phyloP scores from a whole-genome alignment of 2,329 filamentous ascomycete species.

The Bipolaris zeicola region DNA sequence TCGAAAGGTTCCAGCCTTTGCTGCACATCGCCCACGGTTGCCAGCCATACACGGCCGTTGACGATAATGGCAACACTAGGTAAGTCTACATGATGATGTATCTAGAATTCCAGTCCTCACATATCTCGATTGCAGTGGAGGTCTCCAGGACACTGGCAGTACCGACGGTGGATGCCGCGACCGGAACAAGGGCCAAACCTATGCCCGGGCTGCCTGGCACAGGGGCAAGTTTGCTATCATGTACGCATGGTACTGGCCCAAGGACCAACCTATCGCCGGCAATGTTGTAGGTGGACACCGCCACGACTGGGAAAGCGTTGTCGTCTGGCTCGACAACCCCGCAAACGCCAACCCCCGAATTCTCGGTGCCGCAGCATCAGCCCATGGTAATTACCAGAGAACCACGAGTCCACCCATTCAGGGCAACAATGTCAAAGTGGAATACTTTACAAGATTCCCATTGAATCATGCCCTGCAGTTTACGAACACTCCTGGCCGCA shows the following conservation, averaged over 20 bases:
- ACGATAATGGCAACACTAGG: constrained; percentile 3
- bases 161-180: neutral
- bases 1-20: constrained; percentile 1
- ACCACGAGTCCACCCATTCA: neutral
- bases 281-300: constrained; percentile 1
- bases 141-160: constrained; percentile 1
- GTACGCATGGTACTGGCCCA: constrained; percentile 8
- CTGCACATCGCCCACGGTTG: constrained; percentile 4
- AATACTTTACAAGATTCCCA: neutral
- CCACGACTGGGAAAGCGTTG: constrained; percentile 1
- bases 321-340: neutral
- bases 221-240: constrained; percentile 6
- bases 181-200: constrained; percentile 1
- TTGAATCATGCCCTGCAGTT: neutral
- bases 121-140: neutral
- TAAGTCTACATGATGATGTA: neutral
- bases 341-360: neutral
- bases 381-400: neutral
- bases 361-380: neutral
- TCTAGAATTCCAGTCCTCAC: neutral
- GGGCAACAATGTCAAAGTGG: neutral
- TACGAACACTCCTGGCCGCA: neutral
- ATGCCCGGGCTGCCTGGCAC: constrained; percentile 5
- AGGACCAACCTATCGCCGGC: neutral
- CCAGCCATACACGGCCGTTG: constrained; percentile 4